phyloP scores from a whole-genome alignment of 495 filamentous ascomycete genomes.

The Daldinia concentrica region DNA sequence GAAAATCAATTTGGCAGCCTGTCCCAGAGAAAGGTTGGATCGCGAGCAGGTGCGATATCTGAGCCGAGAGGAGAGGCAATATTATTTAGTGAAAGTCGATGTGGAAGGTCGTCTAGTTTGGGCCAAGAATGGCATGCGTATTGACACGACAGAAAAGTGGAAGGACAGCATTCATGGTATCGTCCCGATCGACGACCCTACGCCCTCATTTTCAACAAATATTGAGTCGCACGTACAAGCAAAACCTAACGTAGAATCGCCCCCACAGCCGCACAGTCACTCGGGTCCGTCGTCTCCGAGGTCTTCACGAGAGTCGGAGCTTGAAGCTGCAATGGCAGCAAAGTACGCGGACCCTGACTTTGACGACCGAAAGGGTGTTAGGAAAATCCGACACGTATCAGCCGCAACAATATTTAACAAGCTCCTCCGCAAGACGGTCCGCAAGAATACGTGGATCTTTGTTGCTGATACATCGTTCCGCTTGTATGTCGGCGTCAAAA shows the following conservation, averaged over 20 bases:
- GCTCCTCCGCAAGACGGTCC: constrained; percentile 72
- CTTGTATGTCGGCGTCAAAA: constrained; percentile 91
- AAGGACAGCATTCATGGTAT: constrained; percentile 84
- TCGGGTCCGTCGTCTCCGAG: constrained; percentile 20
- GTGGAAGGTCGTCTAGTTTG: constrained; percentile 73
- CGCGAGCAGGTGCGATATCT: constrained; percentile 78
- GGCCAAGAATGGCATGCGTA: constrained; percentile 79
- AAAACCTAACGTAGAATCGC: constrained; percentile 28
- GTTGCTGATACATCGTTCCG: constrained; percentile 87
- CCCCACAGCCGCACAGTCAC: constrained; percentile 21
- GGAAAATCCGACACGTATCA: constrained; percentile 73
- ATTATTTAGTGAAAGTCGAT: constrained; percentile 78
- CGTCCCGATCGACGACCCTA: constrained; percentile 69
- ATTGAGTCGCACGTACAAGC: constrained; percentile 33
- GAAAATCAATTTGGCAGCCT: constrained; percentile 64
- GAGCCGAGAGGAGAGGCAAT: constrained; percentile 72
- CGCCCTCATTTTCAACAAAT: constrained; percentile 57
- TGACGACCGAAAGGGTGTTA: constrained; percentile 63
- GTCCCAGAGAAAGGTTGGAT: constrained; percentile 72
- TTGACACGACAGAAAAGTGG: constrained; percentile 78
- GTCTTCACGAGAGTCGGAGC: constrained; percentile 41
- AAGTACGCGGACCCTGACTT: constrained; percentile 65
- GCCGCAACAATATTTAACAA: constrained; percentile 75
- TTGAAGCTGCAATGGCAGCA: constrained; percentile 54
- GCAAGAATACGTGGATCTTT: constrained; percentile 90